A percentile compares a stretch with the other conserved stretches of the same genome.
These are phyloP conservation scores for Amanita pseudoporphyria DNA, from an alignment of 768 basidiomycete genomes.

Conservation along the genomic window DNA sequence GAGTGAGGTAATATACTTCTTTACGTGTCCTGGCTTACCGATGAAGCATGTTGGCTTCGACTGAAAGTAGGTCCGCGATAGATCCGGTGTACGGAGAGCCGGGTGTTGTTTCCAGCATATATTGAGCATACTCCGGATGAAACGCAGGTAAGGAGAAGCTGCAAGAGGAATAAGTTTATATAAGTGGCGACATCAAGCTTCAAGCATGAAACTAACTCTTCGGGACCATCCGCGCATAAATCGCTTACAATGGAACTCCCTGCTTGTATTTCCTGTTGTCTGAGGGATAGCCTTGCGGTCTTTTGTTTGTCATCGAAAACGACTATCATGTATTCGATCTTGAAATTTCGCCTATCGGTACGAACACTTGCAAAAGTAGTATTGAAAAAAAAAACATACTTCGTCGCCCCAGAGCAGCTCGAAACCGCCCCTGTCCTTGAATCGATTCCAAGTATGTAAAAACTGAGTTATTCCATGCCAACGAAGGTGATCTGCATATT, in stretches of 20 bases:
- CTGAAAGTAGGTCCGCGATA: too few species aligned
- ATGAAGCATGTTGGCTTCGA: constrained; percentile 94
- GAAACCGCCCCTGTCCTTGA: constrained; percentile 83
- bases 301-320: constrained; percentile 69
- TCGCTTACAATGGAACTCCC: constrained; percentile 57
- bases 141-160: constrained; percentile 80
- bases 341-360: constrained; percentile 6
- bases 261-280: too few species aligned
- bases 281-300: constrained; percentile 83
- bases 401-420: too few species aligned
- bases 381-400: constrained; percentile 90
- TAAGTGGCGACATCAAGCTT: not conserved
- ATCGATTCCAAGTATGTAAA: constrained; percentile 86
- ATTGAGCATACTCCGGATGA: constrained; percentile 97
- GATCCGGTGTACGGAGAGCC: too few species aligned
- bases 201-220: constrained; percentile 37
- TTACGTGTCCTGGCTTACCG: constrained; percentile 40
- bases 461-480: too few species aligned
- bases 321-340: constrained; percentile 97
- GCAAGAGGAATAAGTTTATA: constrained; percentile 5
- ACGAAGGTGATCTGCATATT: constrained; percentile 83
- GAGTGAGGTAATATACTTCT: not conserved
- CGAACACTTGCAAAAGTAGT: constrained; percentile 38
- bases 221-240: constrained; percentile 49
- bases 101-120: constrained; percentile 98